Evolutionary conservation across 192 early-diverging fungal species (phyloP).

Genomic region (Chytriomyces sp.): DNA sequence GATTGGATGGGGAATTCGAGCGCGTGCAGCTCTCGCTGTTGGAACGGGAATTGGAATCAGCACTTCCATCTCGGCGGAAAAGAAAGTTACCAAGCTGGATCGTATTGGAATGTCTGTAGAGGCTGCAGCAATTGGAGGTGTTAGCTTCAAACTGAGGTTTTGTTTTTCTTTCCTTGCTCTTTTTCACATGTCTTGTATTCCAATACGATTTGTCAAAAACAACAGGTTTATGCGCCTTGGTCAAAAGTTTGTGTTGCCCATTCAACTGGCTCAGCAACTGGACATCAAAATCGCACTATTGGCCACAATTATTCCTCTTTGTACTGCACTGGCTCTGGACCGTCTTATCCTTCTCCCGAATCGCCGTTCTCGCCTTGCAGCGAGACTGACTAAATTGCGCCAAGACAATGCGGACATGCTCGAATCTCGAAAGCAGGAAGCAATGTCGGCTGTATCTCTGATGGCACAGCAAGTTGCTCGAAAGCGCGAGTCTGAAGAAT

Average conservation of each 20-base stretch:
- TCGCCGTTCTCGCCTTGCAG: slow-evolving; percentile 27
- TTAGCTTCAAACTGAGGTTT: slow-evolving; percentile 47
- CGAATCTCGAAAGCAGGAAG: slow-evolving; percentile 71
- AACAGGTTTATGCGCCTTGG: slow-evolving; percentile 54
- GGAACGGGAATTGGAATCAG: slow-evolving; percentile 47
- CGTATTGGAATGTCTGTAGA: slow-evolving; percentile 55
- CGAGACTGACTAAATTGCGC: slow-evolving; percentile 41
- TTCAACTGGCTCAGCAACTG: slow-evolving; percentile 52
- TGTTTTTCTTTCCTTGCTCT: slow-evolving; percentile 24
- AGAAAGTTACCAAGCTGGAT: slow-evolving; percentile 47
- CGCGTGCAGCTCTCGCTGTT: slow-evolving; percentile 39
- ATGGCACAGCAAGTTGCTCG: slow-evolving; percentile 71
- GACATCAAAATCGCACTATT: slow-evolving; percentile 48
- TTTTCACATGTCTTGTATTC: background rate
- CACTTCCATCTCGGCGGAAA: slow-evolving; percentile 45
- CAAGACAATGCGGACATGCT: slow-evolving; percentile 56
- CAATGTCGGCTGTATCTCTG: slow-evolving; percentile 74
- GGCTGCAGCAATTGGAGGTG: slow-evolving; percentile 45
- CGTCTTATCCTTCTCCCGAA: slow-evolving; percentile 43
- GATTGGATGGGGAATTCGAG: slow-evolving; percentile 42
- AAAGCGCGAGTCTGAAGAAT: slow-evolving; percentile 71
- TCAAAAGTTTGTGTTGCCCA: slow-evolving; percentile 56
- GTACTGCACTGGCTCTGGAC: slow-evolving; percentile 42
- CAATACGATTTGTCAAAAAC: slow-evolving; percentile 1
- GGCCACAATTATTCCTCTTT: slow-evolving; percentile 47